phyloP scores from a whole-genome alignment of 495 filamentous ascomycete genomes.

The Penicillium verhagenii region DNA sequence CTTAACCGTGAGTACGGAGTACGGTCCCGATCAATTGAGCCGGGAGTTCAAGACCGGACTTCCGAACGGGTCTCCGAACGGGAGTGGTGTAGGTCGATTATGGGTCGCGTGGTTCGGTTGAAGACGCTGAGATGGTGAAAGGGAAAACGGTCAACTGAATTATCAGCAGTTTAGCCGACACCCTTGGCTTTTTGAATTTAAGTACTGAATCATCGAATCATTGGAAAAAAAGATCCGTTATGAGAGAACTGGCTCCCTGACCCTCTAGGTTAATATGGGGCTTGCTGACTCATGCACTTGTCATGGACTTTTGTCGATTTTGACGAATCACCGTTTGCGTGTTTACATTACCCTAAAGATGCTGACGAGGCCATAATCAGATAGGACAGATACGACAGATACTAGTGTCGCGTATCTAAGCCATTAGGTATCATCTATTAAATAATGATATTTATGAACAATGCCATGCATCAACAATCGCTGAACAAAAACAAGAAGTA shows the following conservation, averaged over 20 bases:
- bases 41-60: neutral
- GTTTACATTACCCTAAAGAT: neutral
- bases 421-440: neutral
- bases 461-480: neutral
- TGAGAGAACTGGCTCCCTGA: too few relatives aligned
- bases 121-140: slow-evolving; percentile 7
- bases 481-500: neutral
- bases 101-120: slow-evolving; percentile 6
- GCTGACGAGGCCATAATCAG: neutral
- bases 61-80: neutral
- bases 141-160: slow-evolving; percentile 11
- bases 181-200: neutral
- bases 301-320: slow-evolving; percentile 13
- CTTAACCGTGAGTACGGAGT: neutral
- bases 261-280: too few relatives aligned
- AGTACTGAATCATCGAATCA: slow-evolving; percentile 7
- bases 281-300: slow-evolving; percentile 22
- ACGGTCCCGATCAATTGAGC: neutral
- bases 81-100: neutral
- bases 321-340: slow-evolving; percentile 2
- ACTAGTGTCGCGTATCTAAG: neutral
- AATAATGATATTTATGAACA: neutral
- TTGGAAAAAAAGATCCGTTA: slow-evolving; percentile 4
- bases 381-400: neutral
- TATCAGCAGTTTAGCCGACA: neutral